Evolutionary conservation across 2,329 filamentous ascomycete genomes (phyloP).

Genomic region (Macrophomina tecta): DNA sequence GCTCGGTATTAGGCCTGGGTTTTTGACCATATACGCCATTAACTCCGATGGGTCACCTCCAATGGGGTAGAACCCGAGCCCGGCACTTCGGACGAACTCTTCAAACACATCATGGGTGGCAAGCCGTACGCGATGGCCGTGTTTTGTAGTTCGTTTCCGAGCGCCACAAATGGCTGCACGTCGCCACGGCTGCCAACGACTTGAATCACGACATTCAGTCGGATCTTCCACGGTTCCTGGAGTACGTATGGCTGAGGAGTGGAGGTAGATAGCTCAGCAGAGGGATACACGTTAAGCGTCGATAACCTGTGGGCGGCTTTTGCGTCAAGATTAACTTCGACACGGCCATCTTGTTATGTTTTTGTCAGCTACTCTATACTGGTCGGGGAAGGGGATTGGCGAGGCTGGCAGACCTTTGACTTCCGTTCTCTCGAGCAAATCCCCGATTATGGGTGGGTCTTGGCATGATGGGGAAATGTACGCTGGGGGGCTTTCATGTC

Average conservation of each 20-base stretch:
- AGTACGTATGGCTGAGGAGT: too few relatives aligned
- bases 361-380: background rate
- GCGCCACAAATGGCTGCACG: slow-evolving; percentile 65
- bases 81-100: slow-evolving; percentile 59
- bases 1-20: slow-evolving; percentile 65
- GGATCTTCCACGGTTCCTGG: background rate
- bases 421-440: background rate
- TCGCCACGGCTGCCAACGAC: slow-evolving; percentile 61
- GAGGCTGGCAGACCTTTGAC: background rate
- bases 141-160: slow-evolving; percentile 58
- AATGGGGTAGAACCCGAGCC: slow-evolving; percentile 63
- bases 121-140: slow-evolving; percentile 62
- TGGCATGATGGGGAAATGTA: background rate
- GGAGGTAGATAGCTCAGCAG: background rate
- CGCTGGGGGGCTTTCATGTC: background rate
- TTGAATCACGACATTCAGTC: slow-evolving; percentile 61
- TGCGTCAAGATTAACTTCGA: slow-evolving; percentile 38
- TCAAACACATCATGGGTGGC: slow-evolving; percentile 63
- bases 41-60: slow-evolving; percentile 62
- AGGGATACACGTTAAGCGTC: background rate
- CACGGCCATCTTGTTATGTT: slow-evolving; percentile 32
- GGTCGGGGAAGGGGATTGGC: background rate
- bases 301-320: slow-evolving; percentile 20
- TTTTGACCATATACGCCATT: slow-evolving; percentile 77
- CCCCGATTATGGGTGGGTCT: background rate